Evolutionary conservation across 805 yeast species (phyloP).

Genomic region (Citeromyces nyonsensis): DNA sequence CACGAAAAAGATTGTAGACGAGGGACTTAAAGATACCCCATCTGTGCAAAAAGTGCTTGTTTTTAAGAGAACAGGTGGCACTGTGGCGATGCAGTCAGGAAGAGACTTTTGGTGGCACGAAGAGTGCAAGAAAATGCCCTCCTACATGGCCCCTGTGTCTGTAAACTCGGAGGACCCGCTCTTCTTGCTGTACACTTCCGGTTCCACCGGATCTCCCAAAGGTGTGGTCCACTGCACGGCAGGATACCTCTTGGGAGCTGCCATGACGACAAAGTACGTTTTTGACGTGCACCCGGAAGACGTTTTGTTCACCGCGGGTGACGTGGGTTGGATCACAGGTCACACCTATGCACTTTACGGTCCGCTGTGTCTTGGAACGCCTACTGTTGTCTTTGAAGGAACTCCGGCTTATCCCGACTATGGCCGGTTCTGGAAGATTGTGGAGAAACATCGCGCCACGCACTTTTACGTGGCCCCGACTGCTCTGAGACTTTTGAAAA

Average conservation of each 20-base stretch:
- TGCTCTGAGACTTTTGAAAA: constrained; percentile 75
- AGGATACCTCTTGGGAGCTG: constrained; percentile 88
- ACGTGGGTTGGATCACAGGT: constrained; percentile 98
- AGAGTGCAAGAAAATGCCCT: constrained; percentile 65
- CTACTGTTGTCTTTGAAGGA: constrained; percentile 90
- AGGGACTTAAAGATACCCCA: constrained; percentile 68
- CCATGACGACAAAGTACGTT: constrained; percentile 80
- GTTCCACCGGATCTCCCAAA: constrained; percentile 97
- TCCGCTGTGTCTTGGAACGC: constrained; percentile 77
- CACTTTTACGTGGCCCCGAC: constrained; percentile 99
- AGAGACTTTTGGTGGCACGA: constrained; percentile 97
- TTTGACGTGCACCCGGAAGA: constrained; percentile 88
- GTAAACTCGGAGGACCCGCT: constrained; percentile 90
- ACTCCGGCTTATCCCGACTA: constrained; percentile 95
- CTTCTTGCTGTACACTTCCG: constrained; percentile 91
- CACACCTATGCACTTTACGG: constrained; percentile 94
- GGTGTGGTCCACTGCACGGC: constrained; percentile 94
- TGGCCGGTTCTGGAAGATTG: constrained; percentile 94
- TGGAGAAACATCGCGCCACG: constrained; percentile 80
- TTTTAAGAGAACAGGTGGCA: constrained; percentile 72
- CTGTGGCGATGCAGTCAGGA: constrained; percentile 56
- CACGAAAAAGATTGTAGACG: constrained; percentile 91
- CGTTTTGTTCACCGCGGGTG: constrained; percentile 91
- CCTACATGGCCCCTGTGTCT: constrained; percentile 76
- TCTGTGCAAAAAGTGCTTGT: constrained; percentile 74